Conservation (phyloP, 306 rosid genomes). For the Elaeagnus macrophylla region DNA sequence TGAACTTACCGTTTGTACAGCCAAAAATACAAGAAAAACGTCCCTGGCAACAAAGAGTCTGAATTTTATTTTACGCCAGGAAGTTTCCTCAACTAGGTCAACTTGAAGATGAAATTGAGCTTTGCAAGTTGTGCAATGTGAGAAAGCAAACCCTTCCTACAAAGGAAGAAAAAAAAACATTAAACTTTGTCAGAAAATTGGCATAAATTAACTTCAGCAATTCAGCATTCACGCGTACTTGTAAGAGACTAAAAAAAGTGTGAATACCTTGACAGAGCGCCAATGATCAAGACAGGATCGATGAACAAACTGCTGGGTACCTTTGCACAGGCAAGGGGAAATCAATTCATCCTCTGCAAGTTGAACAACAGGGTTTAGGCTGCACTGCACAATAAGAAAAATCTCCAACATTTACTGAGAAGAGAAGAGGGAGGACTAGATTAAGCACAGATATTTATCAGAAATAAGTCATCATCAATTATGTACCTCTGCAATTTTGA, state of each 20-base stretch:
- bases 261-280: slow-evolving; percentile 87
- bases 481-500: too few relatives aligned
- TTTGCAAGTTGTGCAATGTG: slow-evolving; percentile 98
- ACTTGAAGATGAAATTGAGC: slow-evolving; percentile 88
- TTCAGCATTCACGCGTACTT: too few relatives aligned
- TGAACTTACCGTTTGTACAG: slow-evolving; percentile 87
- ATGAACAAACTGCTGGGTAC: slow-evolving; percentile 99
- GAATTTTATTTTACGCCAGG: slow-evolving; percentile 84
- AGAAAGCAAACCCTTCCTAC: slow-evolving; percentile 97
- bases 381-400: slow-evolving; percentile 6
- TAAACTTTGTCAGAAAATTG: not conserved
- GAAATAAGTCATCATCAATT: too few relatives aligned
- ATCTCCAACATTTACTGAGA: not conserved
- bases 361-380: slow-evolving; percentile 16
- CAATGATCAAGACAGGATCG: slow-evolving; percentile 97
- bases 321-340: slow-evolving; percentile 99
- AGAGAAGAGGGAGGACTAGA: too few relatives aligned
- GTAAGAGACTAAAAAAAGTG: not conserved
- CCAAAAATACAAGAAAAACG: slow-evolving; percentile 86
- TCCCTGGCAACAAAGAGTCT: slow-evolving; percentile 94
- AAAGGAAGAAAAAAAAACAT: slow-evolving; percentile 1
- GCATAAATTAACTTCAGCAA: too few relatives aligned
- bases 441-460: too few relatives aligned
- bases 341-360: slow-evolving; percentile 75
- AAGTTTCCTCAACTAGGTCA: slow-evolving; percentile 71